These are phyloP conservation scores for Lagenidium giganteum DNA, from an alignment of 352 stramenopile species.

Conservation along the genomic window DNA sequence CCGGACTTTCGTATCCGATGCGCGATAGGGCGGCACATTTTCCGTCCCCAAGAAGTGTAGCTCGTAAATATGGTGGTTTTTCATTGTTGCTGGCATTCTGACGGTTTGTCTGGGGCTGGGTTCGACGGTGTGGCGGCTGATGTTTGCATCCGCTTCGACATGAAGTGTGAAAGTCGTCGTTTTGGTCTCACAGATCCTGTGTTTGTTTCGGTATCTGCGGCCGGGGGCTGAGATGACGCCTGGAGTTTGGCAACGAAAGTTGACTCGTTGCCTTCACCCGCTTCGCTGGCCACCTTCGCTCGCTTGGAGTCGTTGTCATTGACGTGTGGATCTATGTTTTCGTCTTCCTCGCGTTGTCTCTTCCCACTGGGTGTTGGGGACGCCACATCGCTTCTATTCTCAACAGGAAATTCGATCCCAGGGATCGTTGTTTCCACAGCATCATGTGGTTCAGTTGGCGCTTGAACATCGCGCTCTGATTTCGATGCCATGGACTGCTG, in stretches of 20 bases:
- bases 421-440: background rate
- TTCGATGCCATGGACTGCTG: too few species aligned
- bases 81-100: constrained; percentile 47
- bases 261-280: background rate
- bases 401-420: background rate
- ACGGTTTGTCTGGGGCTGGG: constrained; percentile 20
- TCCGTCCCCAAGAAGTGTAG: too few species aligned
- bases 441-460: background rate
- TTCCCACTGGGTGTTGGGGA: too few species aligned
- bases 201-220: constrained; percentile 7
- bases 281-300: background rate
- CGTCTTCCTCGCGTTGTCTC: constrained; percentile 12
- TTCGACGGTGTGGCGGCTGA: too few species aligned
- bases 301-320: constrained; percentile 10
- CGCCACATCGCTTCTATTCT: background rate
- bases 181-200: constrained; percentile 6
- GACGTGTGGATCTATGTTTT: constrained; percentile 15
- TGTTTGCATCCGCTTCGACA: constrained; percentile 16
- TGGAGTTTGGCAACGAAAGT: background rate
- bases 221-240: too few species aligned
- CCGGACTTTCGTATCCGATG: too few species aligned
- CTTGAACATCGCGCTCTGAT: too few species aligned
- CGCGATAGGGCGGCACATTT: too few species aligned
- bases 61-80: constrained; percentile 2
- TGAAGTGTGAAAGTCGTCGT: constrained; percentile 28